A percentile compares a stretch with the other conserved stretches of the same genome.
Conservation (phyloP, 495 filamentous ascomycete genomes). For the Letharia columbiana region DNA sequence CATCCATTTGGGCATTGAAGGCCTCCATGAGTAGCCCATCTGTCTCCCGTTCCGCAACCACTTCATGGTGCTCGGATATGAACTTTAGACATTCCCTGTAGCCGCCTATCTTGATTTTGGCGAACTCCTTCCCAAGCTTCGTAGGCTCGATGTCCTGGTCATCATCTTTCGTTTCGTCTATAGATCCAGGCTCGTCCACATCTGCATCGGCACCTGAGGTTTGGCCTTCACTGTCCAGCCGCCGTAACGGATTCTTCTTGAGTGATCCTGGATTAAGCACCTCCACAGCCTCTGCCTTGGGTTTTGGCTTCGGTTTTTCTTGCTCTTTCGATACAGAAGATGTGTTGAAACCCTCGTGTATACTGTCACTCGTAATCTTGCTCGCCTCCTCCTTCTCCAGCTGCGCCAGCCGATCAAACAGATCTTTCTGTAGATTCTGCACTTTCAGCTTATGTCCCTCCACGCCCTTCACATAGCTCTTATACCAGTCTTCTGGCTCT, state of each 20-base stretch:
- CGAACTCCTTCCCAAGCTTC: conserved; percentile 66
- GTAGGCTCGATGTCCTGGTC: conserved; percentile 69
- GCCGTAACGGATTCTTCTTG: conserved; percentile 28
- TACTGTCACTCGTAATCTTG: conserved; percentile 89
- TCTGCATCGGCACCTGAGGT: conserved; percentile 56
- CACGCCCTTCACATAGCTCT: conserved; percentile 67
- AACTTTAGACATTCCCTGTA: conserved; percentile 67
- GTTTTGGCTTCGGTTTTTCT: conserved; percentile 28
- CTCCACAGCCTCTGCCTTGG: conserved; percentile 50
- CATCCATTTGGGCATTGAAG: conserved; percentile 74
- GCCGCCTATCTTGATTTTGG: conserved; percentile 64
- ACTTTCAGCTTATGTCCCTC: conserved; percentile 69
- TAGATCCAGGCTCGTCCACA: conserved; percentile 37
- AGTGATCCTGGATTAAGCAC: conserved; percentile 64
- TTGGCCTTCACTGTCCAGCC: conserved; percentile 32
- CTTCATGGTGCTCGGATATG: conserved; percentile 61
- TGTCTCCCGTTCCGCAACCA: conserved; percentile 79
- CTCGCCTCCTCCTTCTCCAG: conserved; percentile 77
- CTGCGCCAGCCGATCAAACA: conserved; percentile 61
- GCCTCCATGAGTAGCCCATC: conserved; percentile 86
- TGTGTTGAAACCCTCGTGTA: conserved; percentile 87
- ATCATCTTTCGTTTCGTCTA: conserved; percentile 49
- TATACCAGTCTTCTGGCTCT: conserved; percentile 51
- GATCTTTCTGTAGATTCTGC: conserved; percentile 62
- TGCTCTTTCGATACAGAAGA: conserved; percentile 63